phyloP scores from a whole-genome alignment of 257 asterid species.

The Thymus mandschuricus region DNA sequence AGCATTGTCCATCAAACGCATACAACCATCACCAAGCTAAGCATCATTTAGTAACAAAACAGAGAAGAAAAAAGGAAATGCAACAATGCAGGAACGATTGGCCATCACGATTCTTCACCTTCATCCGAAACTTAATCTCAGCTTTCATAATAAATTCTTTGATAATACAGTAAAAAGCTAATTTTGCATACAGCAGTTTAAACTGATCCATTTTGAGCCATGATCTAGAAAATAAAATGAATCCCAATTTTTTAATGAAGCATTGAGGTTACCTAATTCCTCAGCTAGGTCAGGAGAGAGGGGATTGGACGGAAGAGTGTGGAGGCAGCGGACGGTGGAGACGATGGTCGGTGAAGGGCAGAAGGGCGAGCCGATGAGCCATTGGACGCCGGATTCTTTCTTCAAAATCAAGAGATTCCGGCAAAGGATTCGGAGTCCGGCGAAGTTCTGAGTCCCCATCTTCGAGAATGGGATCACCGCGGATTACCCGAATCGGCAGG shows the following conservation, averaged over 20 bases:
- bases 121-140: not conserved
- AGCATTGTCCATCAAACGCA: constrained; percentile 5
- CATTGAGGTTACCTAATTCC: constrained; percentile 63
- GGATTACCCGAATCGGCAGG: constrained; percentile 7
- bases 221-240: not conserved
- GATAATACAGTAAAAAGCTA: not conserved
- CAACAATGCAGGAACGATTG: constrained; percentile 6
- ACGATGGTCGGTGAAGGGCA: constrained; percentile 54
- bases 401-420: constrained; percentile 50
- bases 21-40: constrained; percentile 15
- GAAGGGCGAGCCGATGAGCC: constrained; percentile 81
- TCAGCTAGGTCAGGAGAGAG: constrained; percentile 52
- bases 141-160: not conserved
- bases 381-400: constrained; percentile 60
- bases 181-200: not conserved
- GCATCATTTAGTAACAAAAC: constrained; percentile 16
- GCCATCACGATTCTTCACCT: constrained; percentile 3
- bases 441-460: constrained; percentile 36
- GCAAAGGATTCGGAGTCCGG: constrained; percentile 54
- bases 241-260: not conserved
- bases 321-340: constrained; percentile 82
- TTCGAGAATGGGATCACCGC: constrained; percentile 22
- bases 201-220: too few species aligned
- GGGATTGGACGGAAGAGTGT: constrained; percentile 54
- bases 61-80: not conserved